Base-by-base conservation (phyloP, 208 protist species). In the Trypanosoma theileri region DNA sequence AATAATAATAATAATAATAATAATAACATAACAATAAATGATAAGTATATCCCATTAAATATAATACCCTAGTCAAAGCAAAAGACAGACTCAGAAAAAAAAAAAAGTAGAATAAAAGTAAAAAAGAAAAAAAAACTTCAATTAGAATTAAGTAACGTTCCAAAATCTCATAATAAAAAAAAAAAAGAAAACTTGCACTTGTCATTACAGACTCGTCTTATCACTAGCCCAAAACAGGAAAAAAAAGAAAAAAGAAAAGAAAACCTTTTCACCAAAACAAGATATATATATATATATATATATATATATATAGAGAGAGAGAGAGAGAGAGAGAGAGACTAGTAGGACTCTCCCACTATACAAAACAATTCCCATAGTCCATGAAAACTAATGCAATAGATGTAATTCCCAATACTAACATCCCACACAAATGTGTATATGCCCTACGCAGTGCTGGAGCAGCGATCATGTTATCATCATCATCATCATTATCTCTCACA, bases 71-170 rank as follows among this genome's bases (percentile, higher is more conserved):
- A 62, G 3, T 14, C 58, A 51, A 54, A 57, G 24, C 11, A 60
- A 64, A 7, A 35, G 26, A 8, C 19, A 58, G 1, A 45, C 16
- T 40, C 7, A 31, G 28, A 65, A 40, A 69, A 69, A 31, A 56
- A 66, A 66, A 56, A 24, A 56, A 46, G n/a, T 42, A 69, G 21
- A 62, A 31, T n/a, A 35, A 53, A n/a, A 56, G 10, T 28, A 48
- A 68, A 59, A 68, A 69, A 69, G 31, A 56, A 66, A 66, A 56
- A 24, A 56, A 46, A 57, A 56, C 3, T 26, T 48, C 13, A 62
- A 62, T 4, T 26, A 21, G 16, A 62, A 62, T 2, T n/a, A 44
- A 19, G 28, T 8, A 35, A 35, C 6, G 28, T 22, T 16, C 10
- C 9, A 61, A 14, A 22, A 50, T 9, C n/a, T 45, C 46, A 16